Evolutionary conservation across 2,329 filamentous ascomycete species (phyloP).

Genomic region (Trichoderma sp.): DNA sequence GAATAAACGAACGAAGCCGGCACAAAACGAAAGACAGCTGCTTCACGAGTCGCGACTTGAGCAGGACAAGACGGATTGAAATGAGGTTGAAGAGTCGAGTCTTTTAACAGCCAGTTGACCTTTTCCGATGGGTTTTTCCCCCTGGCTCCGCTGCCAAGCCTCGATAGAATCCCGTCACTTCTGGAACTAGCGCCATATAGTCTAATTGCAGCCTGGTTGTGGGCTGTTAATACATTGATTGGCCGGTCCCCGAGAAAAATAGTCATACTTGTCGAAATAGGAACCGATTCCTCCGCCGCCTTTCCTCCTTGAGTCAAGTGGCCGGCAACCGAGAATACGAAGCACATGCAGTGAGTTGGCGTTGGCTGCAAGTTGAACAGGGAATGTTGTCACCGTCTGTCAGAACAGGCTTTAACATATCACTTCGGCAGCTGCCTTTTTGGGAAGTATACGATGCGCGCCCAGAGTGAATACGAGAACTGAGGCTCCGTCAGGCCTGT

Average conservation of each 20-base stretch:
- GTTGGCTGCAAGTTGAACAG: neutral
- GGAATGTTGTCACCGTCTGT: neutral
- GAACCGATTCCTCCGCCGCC: neutral
- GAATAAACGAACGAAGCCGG: conserved; percentile 3
- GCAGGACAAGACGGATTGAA: neutral
- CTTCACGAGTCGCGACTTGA: neutral
- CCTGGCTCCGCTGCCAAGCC: conserved; percentile 3
- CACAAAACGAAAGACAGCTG: conserved; percentile 15
- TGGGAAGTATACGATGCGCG: neutral
- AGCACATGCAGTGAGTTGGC: neutral
- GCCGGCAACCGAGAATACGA: neutral
- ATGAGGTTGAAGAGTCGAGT: neutral
- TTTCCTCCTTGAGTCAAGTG: conserved; percentile 7
- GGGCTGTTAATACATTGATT: neutral
- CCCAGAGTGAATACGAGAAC: neutral
- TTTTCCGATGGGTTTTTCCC: neutral
- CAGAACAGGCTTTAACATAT: neutral
- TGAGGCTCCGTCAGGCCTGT: neutral
- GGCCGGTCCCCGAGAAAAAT: neutral
- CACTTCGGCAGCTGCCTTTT: conserved; percentile 1
- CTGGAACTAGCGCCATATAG: neutral
- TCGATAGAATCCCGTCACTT: neutral
- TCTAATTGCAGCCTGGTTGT: neutral
- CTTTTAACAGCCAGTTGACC: neutral
- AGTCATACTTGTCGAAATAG: neutral